Conservation (phyloP, 306 rosid species). For the Abrus precatorius region DNA sequence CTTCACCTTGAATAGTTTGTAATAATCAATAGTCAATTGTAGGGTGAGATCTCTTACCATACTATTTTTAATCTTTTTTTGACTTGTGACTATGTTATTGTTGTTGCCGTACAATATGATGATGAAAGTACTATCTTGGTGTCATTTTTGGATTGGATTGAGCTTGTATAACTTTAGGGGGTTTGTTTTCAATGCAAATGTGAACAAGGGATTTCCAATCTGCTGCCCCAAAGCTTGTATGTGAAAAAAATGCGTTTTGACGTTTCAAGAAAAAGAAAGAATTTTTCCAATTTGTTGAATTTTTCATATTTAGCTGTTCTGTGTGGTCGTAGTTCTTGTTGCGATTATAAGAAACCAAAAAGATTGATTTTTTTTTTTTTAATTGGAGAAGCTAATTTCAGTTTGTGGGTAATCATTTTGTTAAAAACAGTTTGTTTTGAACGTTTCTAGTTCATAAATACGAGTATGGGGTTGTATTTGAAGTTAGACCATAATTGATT, state of each 20-base stretch:
- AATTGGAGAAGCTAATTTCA: conserved; percentile 28
- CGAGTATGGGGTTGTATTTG: conserved; percentile 34
- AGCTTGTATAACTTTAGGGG: conserved; percentile 20
- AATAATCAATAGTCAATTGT: conserved; percentile 46
- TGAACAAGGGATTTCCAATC: conserved; percentile 51
- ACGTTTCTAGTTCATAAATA: conserved; percentile 37
- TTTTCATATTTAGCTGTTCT: conserved; percentile 47
- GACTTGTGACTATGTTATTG: conserved; percentile 4
- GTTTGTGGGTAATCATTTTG: background rate
- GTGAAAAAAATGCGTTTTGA: conserved; percentile 60
- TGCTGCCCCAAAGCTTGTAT: conserved; percentile 55
- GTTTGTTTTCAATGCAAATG: conserved; percentile 61
- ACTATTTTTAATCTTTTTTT: background rate
- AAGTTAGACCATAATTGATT: conserved; percentile 39
- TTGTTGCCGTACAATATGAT: background rate
- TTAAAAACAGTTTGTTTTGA: conserved; percentile 41
- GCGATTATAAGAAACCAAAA: conserved; percentile 24
- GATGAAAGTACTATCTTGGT: conserved; percentile 45
- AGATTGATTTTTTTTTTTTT: background rate
- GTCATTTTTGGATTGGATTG: conserved; percentile 42
- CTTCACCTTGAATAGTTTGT: conserved; percentile 43
- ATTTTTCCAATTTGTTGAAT: conserved; percentile 32
- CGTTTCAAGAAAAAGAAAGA: conserved; percentile 18
- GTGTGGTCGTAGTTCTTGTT: conserved; percentile 56
- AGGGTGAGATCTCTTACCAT: conserved; percentile 60